These are phyloP conservation scores for Carex arenaria DNA, from an alignment of 202 grass and related monocot genomes.

Conservation along the genomic window DNA sequence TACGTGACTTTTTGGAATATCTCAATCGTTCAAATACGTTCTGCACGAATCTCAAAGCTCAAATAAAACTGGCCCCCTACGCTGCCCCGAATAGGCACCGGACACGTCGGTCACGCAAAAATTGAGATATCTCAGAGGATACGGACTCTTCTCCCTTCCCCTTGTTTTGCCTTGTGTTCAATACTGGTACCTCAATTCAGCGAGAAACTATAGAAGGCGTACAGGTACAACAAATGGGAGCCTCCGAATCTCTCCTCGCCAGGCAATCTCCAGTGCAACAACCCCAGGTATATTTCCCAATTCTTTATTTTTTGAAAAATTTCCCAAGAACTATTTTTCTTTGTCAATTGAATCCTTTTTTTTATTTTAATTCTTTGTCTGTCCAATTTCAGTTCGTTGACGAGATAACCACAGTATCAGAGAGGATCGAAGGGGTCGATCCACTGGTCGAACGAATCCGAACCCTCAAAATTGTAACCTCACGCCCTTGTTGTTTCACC, in stretches of 20 bases:
- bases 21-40: too few relatives aligned
- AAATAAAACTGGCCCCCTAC: too few relatives aligned
- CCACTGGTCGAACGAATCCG: conserved; percentile 47
- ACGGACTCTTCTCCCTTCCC: not conserved
- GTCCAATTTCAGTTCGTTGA: conserved; percentile 39
- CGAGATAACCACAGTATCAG: conserved; percentile 67
- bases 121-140: too few relatives aligned
- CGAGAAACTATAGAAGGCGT: not conserved
- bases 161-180: not conserved
- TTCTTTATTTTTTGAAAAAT: not conserved
- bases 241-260: conserved; percentile 42
- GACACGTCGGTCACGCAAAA: too few relatives aligned
- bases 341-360: conserved; percentile 2
- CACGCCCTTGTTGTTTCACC: not conserved
- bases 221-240: conserved; percentile 33
- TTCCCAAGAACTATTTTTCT: not conserved
- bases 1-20: too few relatives aligned
- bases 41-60: too few relatives aligned
- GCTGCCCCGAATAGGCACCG: too few relatives aligned
- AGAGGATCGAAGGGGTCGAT: conserved; percentile 37
- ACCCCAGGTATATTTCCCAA: not conserved
- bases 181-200: not conserved
- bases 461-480: conserved; percentile 45
- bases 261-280: conserved; percentile 21
- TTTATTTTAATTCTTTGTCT: not conserved